Evolutionary conservation across 768 basidiomycete genomes (phyloP).

Genomic region (Boletales sp.): DNA sequence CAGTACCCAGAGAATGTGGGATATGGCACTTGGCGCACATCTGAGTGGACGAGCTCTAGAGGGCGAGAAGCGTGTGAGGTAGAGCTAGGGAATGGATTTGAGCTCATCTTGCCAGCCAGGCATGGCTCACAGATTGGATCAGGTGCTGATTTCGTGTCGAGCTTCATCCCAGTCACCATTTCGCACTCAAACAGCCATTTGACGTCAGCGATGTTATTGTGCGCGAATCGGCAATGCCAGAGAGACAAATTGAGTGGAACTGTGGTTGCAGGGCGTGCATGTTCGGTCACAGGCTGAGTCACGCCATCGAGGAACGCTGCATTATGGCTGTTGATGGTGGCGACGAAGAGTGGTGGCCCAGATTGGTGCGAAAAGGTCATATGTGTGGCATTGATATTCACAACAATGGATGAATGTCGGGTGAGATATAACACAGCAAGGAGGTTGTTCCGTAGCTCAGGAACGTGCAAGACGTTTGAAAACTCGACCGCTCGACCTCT

Average conservation of each 20-base stretch:
- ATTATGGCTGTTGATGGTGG: constrained; percentile 10
- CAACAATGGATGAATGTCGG: constrained; percentile 1
- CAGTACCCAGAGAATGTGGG: too few species aligned
- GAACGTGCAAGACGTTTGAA: constrained; percentile 18
- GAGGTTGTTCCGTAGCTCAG: constrained; percentile 9
- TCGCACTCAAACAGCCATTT: constrained; percentile 30
- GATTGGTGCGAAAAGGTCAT: not conserved
- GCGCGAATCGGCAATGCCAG: not conserved
- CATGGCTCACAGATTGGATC: too few species aligned
- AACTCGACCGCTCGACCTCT: constrained; percentile 10
- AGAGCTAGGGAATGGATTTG: too few species aligned
- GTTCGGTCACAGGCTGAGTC: not conserved
- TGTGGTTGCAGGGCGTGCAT: not conserved
- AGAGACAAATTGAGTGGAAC: constrained; percentile 8
- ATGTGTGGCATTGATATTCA: not conserved
- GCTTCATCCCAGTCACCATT: constrained; percentile 22
- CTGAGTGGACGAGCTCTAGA: too few species aligned
- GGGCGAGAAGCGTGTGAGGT: too few species aligned
- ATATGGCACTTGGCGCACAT: too few species aligned
- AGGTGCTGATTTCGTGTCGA: too few species aligned
- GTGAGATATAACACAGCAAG: constrained; percentile 16
- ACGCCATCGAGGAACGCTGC: constrained; percentile 19
- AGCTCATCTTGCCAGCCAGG: too few species aligned
- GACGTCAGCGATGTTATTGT: too few species aligned
- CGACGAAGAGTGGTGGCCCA: constrained; percentile 1